Conservation (phyloP, 495 filamentous ascomycete species). For the Penicillium goetzii region DNA sequence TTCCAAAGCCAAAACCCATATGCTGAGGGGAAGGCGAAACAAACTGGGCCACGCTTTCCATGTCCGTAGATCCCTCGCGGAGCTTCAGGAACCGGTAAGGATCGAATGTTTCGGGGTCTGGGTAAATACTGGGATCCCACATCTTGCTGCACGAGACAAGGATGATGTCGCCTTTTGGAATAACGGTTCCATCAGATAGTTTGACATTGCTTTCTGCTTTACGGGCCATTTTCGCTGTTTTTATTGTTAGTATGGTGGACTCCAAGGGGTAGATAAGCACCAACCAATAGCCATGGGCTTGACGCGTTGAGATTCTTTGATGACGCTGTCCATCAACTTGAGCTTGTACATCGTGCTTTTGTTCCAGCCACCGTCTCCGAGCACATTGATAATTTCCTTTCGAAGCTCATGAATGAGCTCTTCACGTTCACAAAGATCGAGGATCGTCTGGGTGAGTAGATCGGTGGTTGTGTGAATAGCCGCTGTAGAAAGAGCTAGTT, state of each 20-base stretch:
- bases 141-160: not conserved
- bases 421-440: not conserved
- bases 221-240: not conserved
- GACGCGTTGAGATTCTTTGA: not conserved
- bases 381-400: not conserved
- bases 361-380: not conserved
- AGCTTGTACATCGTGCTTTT: not conserved
- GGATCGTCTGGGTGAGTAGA: not conserved
- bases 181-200: conserved; percentile 6
- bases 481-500: not conserved
- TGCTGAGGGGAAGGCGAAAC: not conserved
- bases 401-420: not conserved
- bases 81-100: conserved; percentile 17
- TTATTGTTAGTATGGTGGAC: not conserved
- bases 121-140: conserved; percentile 10
- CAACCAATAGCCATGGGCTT: not conserved
- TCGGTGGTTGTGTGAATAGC: not conserved
- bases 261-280: not conserved
- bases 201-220: not conserved
- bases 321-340: not conserved
- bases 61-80: not conserved
- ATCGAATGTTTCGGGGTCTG: conserved; percentile 5
- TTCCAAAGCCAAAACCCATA: not conserved
- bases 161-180: not conserved
- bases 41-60: not conserved